Evolutionary conservation across 768 basidiomycete species (phyloP).

Genomic region (Russula brevipes): DNA sequence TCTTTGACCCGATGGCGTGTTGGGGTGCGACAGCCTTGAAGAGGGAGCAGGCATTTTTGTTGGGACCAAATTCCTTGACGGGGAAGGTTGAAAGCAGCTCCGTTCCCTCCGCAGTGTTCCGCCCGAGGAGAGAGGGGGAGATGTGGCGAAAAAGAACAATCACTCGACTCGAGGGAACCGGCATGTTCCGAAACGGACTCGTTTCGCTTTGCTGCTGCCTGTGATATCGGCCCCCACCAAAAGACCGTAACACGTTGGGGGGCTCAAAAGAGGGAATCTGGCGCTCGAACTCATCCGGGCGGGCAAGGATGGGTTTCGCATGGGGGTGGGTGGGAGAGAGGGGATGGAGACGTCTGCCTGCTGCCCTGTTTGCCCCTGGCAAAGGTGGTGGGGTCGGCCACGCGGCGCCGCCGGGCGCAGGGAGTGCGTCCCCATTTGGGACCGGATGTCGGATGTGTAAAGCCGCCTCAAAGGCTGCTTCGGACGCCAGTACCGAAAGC

Average conservation of each 20-base stretch:
- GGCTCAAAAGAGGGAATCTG: background rate
- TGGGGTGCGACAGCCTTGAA: background rate
- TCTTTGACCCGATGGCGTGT: background rate
- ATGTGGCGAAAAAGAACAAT: background rate
- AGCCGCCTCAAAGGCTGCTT: background rate
- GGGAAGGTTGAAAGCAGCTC: background rate
- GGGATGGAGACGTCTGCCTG: background rate
- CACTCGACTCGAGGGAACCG: background rate
- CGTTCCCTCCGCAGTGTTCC: background rate
- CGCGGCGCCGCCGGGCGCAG: background rate
- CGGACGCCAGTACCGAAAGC: background rate
- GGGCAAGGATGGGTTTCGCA: background rate
- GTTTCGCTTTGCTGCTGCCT: too few species aligned
- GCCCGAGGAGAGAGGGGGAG: background rate
- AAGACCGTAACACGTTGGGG: background rate
- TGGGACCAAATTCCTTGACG: constrained; percentile 2
- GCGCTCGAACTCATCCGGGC: background rate
- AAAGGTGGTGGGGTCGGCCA: background rate
- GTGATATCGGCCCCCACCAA: background rate
- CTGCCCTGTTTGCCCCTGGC: too few species aligned
- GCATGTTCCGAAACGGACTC: background rate
- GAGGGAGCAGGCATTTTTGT: background rate
- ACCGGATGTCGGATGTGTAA: background rate
- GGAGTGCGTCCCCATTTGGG: background rate
- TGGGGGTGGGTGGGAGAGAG: background rate